Base-by-base conservation (phyloP, 257 asterid genomes). In the Cordia subcordata region DNA sequence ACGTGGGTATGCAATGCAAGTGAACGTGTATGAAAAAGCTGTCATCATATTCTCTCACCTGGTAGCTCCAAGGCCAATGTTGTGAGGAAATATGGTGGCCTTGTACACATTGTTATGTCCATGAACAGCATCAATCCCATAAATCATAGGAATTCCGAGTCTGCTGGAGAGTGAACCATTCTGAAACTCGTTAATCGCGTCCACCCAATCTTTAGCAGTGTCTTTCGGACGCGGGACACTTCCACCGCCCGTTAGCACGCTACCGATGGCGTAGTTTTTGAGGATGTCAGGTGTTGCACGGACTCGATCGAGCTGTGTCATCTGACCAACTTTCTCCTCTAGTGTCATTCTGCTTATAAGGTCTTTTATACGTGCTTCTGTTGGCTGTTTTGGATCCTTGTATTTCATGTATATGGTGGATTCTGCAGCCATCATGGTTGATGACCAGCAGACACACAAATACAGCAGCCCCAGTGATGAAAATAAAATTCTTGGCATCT, bases 261-360 rank as follows among this genome's bases (percentile, higher is more conserved):
- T 66, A 0, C 71, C 80, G 0, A 75, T 75, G 8, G 58, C 64
- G 17, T 69, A 62, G 11, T 70, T 55, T 53, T 66, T 53, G 60
- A 69, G 11, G 16, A 66, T 61, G 33, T 56, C 62, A 0, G 27
- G 16, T 0, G 76, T 56, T 12, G 53, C 54, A 6, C 5, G 21
- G 10, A 3, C 64, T 0, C 67, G 14, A 10, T 74, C 72, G 2
- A 74, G 65, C 16, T 69, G 75, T 15, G 70, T 35, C 79, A 74
- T 74, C 46, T 74, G 79, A 0, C 57, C 75, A 0, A 69, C 53
- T 45, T 69, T 74, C 46, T 74, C 79, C 22, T 54, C 69, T 19
- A 65, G 9, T 0, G 79, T 73, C 75, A 74, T 69, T 3, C 63
- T 59, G 0, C 44, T 20, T 23, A 74, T 18, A 4, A 74, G 52